Percentiles rank a stretch among this genome's conserved stretches.
phyloP scores from a whole-genome alignment of 2,329 filamentous ascomycete genomes.

The Fusarium chuoi region DNA sequence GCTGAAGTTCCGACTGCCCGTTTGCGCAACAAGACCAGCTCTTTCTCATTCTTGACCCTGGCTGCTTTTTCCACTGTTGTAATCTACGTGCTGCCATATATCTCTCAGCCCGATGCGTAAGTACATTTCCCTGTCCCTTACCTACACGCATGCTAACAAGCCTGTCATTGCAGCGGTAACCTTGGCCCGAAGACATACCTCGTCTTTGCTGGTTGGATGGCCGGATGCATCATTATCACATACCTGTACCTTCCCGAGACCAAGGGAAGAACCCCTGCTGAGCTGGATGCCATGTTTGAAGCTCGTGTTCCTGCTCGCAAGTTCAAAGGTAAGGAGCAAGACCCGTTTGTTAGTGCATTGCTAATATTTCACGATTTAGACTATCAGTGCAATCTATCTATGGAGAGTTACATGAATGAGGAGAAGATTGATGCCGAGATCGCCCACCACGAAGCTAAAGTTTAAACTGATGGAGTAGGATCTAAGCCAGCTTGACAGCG shows the following conservation, averaged over 20 bases:
- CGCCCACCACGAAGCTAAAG: background rate
- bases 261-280: background rate
- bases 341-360: accelerated
- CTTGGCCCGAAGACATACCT: background rate
- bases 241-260: background rate
- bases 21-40: background rate
- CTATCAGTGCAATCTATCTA: background rate
- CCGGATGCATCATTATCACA: background rate
- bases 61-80: background rate
- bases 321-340: background rate
- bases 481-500: accelerated
- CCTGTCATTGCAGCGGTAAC: background rate
- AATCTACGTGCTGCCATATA: background rate
- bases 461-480: background rate
- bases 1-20: background rate
- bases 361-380: background rate
- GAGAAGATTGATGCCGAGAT: background rate
- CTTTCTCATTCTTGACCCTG: background rate
- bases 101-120: background rate
- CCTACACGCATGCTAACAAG: background rate
- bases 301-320: background rate
- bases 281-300: background rate
- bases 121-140: background rate
- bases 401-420: slow-evolving; percentile 3
- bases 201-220: background rate